Base-by-base conservation (phyloP, 208 protist species). In the Sergeia podlipaevii region DNA sequence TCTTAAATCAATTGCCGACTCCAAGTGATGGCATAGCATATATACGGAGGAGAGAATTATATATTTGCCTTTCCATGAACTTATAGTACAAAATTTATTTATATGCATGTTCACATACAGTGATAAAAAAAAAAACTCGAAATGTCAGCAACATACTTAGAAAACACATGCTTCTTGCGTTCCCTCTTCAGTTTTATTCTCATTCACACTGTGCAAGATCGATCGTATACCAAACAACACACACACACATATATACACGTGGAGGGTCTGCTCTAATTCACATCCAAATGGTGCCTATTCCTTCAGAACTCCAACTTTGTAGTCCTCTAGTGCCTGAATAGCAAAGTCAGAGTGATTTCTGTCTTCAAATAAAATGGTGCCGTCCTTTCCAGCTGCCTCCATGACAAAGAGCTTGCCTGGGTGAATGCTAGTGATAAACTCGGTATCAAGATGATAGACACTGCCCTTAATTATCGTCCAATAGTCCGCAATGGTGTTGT, bases 381-480 rank as follows among this genome's bases (percentile, higher is more conserved):
- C 66, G 38, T 79, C 72, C 43, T 74, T 74, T 34, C 72, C 72
- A 3, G 66, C 72, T 4, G 60, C 48, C 28, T 69, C 54, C n/a
- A 79, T 11, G 2, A 79, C 60, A 32, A 56, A 49, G 28, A 55
- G 47, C 4, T 66, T 61, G 13, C 72, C 72, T 0, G 72, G 65
- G 47, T 79, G 72, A n/a, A 58, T 17, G 1, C 8, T 26, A 0
- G 39, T 62, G 3, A 79, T 34, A 32, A 79, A 74, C 33, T 66
- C 66, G 11, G 57, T 53, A 27, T 70, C 62, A 3, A 79, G 53
- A 42, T 56, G 53, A 23, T 83, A 83, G 13, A 81, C 67, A 1
- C 74, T 23, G 2, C 73, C 60, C n/a, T 70, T 33, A 8, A 82
- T 41, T 15, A 85, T 67, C 6, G 72, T 70, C 77, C 74, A 85